Evolutionary conservation across 257 asterid genomes (phyloP).

Genomic region (Echium plantagineum): DNA sequence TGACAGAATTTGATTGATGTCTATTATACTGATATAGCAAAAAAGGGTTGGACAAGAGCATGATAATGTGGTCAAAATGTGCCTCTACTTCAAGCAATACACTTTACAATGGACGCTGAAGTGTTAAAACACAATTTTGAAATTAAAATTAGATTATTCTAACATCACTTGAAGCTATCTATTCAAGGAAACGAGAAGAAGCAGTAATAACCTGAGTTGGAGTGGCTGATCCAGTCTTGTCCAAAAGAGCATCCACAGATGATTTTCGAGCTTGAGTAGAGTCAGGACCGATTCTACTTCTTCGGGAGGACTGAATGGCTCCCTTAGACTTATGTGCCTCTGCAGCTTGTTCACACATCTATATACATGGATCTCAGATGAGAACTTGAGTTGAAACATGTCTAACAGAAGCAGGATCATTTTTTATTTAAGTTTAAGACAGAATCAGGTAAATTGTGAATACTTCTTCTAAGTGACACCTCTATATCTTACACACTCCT

Average conservation of each 20-base stretch:
- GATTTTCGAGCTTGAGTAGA: constrained; percentile 63
- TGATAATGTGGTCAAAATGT: too few species aligned
- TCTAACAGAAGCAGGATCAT: not conserved
- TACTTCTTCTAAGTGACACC: not conserved
- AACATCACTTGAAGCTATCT: not conserved
- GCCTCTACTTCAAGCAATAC: too few species aligned
- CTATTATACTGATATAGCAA: too few species aligned
- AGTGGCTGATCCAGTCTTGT: constrained; percentile 34
- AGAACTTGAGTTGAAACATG: constrained; percentile 3
- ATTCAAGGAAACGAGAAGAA: not conserved
- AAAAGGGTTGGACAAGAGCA: too few species aligned
- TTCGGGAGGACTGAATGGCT: constrained; percentile 59
- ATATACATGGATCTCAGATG: constrained; percentile 12
- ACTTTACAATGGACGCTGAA: too few species aligned
- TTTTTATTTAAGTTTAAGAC: not conserved
- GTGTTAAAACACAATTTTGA: not conserved
- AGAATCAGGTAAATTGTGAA: not conserved
- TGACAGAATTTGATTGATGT: too few species aligned
- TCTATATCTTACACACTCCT: not conserved
- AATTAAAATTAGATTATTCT: not conserved
- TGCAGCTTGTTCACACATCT: constrained; percentile 99
- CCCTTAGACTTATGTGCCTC: constrained; percentile 98
- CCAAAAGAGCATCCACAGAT: constrained; percentile 84
- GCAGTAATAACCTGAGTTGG: constrained; percentile 45
- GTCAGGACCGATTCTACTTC: constrained; percentile 54